Base-by-base conservation (phyloP, 441 rosid species). In the Flueggea neowawraea region DNA sequence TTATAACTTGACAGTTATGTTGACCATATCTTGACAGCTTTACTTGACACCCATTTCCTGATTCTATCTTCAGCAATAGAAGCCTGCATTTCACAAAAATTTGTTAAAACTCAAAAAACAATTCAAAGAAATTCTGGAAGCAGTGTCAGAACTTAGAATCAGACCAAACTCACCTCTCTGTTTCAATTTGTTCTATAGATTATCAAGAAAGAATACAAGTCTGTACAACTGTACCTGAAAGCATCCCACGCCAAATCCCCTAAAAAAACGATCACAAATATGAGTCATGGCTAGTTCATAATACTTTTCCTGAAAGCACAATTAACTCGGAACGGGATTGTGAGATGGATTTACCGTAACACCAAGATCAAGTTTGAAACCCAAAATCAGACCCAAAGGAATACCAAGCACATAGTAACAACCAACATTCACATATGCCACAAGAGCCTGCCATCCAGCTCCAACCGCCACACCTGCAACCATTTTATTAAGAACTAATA, bases 1-100 rank as follows among this genome's bases (percentile, higher is more conserved):
- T n/a, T n/a, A n/a, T n/a, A n/a, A n/a, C n/a, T n/a, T n/a, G n/a
- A n/a, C n/a, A n/a, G n/a, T n/a, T n/a, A n/a, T n/a, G n/a, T n/a
- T n/a, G n/a, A n/a, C n/a, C n/a, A n/a, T n/a, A n/a, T n/a, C n/a
- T n/a, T n/a, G n/a, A n/a, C n/a, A n/a, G n/a, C n/a, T n/a, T n/a
- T n/a, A n/a, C n/a, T n/a, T n/a, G n/a, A n/a, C n/a, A n/a, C 78
- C 96, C 88, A 89, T 58, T 62, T 74, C 64, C 8, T 81, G 60
- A 83, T 72, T 51, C 91, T 78, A 15, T 75, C 84, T 52, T 73
- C 85, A 5, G 88, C 88, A 64, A 66, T 22, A 6, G 89, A 78
- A 63, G 87, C 89, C 93, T 89, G 75, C 48, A 57, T 44, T 3
- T 6, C 41, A 39, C 9, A 58, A 2, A 58, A 47, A 62, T 1